Base-by-base conservation (phyloP, 768 basidiomycete genomes). In the Porpolomopsis calyptriformis region DNA sequence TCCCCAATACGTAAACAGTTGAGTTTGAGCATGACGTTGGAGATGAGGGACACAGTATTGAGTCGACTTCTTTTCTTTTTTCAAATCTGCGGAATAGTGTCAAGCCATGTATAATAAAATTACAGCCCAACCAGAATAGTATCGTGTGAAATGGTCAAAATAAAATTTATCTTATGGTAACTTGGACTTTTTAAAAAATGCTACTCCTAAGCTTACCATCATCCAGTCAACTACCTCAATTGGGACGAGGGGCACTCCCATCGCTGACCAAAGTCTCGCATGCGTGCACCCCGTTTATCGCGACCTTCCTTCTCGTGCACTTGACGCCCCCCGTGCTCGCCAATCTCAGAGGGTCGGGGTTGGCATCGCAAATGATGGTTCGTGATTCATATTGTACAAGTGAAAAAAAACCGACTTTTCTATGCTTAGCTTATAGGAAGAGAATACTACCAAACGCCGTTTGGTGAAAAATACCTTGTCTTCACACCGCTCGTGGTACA, bases 401-500 rank as follows among this genome's bases (percentile, higher is more conserved):
- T 12, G 12, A 23, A 19, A 0, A 45, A 9, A 40, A 26, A 29
- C 26, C 41, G 19, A 3, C 2, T 29, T 14, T 44, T 9, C 12
- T 26, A 7, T 1, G 11, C 35, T 7, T 53, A 91, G 86, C 67
- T 92, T 36, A 68, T 93, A 10, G 85, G 87, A 8, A 67, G 88
- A 44, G 88, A 89, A 63, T 89, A 88, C 62, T 92, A 93, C 60
- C 86, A 91, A 57, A 84, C 82, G 0, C 46, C 64, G 0, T 70
- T 80, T 43, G 75, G 76, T 18, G 87, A 92, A 60, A 75, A 69
- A 33, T 74, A 76, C 35, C 74, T 90, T 8, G 67, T 91, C 7
- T 37, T 65, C 37, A 18, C 63, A 52, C 22, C 82, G 53, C 24
- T 55, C 63, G 18, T 79, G 71, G 1, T 43, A 6, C 42, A 80